phyloP scores from a whole-genome alignment of 768 basidiomycete species.

The Leccinum olivaceopallidum region DNA sequence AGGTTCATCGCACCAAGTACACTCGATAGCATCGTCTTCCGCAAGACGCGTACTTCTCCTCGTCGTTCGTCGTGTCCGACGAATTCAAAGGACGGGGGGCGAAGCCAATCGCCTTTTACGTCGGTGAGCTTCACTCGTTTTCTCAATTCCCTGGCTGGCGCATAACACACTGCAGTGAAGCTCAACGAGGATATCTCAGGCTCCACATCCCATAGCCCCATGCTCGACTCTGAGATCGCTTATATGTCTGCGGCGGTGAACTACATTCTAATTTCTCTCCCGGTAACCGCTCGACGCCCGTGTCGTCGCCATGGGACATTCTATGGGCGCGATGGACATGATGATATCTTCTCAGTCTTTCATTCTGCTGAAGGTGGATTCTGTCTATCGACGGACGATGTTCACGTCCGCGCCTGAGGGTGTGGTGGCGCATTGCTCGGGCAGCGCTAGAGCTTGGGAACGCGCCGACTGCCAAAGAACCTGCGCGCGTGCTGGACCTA shows the following conservation, averaged over 20 bases:
- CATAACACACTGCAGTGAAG: slow-evolving; percentile 51
- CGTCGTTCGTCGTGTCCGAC: slow-evolving; percentile 54
- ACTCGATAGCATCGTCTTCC: slow-evolving; percentile 93
- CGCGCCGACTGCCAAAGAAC: slow-evolving; percentile 22
- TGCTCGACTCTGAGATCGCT: slow-evolving; percentile 75
- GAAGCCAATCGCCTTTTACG: slow-evolving; percentile 80
- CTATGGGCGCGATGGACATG: slow-evolving; percentile 59
- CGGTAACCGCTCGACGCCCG: slow-evolving; percentile 63
- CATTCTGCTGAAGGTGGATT: slow-evolving; percentile 42
- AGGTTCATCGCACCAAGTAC: slow-evolving; percentile 90
- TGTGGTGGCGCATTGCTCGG: slow-evolving; percentile 82
- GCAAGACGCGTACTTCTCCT: slow-evolving; percentile 65
- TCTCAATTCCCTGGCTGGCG: background rate
- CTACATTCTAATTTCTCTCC: slow-evolving; percentile 62
- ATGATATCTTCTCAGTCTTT: too few relatives aligned
- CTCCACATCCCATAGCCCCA: slow-evolving; percentile 87
- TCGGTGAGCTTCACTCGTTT: slow-evolving; percentile 50
- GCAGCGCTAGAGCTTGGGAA: slow-evolving; percentile 68
- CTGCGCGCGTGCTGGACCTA: slow-evolving; percentile 46
- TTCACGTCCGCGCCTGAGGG: slow-evolving; percentile 88
- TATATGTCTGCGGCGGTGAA: slow-evolving; percentile 72
- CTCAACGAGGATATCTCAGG: slow-evolving; percentile 86
- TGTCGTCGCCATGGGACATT: slow-evolving; percentile 86
- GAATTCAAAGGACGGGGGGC: slow-evolving; percentile 49
- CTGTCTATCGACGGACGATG: slow-evolving; percentile 56